These are phyloP conservation scores for Tuber calosporum DNA, from an alignment of 495 filamentous ascomycete genomes.

Conservation along the genomic window DNA sequence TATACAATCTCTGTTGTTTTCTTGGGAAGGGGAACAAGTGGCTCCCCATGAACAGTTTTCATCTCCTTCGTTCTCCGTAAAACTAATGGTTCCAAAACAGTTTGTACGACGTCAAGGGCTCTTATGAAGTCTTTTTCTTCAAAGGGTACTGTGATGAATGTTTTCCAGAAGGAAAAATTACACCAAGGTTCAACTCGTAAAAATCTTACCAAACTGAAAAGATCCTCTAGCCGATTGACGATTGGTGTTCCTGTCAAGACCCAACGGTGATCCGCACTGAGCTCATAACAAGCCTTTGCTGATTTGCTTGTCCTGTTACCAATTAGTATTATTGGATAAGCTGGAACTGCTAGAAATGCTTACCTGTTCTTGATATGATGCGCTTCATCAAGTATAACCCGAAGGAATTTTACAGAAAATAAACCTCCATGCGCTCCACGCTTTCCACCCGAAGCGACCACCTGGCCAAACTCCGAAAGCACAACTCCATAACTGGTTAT, in stretches of 20 bases:
- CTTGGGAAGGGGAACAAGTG: constrained; percentile 76
- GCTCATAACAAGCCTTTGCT: constrained; percentile 83
- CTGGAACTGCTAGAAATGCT: constrained; percentile 38
- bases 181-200: constrained; percentile 92
- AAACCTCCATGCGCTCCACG: constrained; percentile 60
- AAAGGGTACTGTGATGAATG: constrained; percentile 95
- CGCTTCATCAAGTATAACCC: constrained; percentile 90
- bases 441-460: constrained; percentile 52
- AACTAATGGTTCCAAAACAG: constrained; percentile 90
- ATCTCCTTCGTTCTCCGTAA: constrained; percentile 92
- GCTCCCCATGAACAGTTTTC: constrained; percentile 86
- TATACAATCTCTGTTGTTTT: constrained; percentile 74
- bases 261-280: constrained; percentile 81
- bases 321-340: constrained; percentile 23
- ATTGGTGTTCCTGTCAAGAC: constrained; percentile 92
- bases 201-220: constrained; percentile 92
- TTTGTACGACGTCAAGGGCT: constrained; percentile 93
- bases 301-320: constrained; percentile 54
- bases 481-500: constrained; percentile 95
- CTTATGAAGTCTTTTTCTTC: constrained; percentile 89
- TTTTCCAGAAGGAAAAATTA: constrained; percentile 98
- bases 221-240: constrained; percentile 89
- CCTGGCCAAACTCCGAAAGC: constrained; percentile 76
- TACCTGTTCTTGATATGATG: constrained; percentile 88
- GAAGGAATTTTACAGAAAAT: constrained; percentile 87